A percentile compares a stretch with the other conserved stretches of the same genome.
Conservation (phyloP, 2,329 filamentous ascomycete species). For the Fusarium longipes region DNA sequence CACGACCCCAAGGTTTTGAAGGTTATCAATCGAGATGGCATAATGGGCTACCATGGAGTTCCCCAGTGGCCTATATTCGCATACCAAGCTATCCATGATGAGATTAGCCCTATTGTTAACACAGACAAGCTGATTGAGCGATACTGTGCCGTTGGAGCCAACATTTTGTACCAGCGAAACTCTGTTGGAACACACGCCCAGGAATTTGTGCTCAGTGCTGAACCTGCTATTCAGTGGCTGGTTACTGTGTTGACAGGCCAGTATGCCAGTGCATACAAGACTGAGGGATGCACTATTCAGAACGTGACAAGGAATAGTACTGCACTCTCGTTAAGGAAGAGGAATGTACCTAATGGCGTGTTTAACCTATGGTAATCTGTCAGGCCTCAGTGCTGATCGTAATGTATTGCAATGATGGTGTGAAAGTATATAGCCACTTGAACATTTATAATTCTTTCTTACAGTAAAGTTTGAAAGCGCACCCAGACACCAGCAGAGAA, state of each 20-base stretch:
- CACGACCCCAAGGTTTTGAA: slow-evolving; percentile 11
- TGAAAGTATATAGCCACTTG: not conserved
- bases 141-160: slow-evolving; percentile 37
- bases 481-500: too few species aligned
- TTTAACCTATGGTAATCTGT: slow-evolving; percentile 31
- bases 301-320: slow-evolving; percentile 39
- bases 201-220: slow-evolving; percentile 18
- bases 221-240: slow-evolving; percentile 32
- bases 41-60: slow-evolving; percentile 44
- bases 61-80: slow-evolving; percentile 41
- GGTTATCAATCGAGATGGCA: slow-evolving; percentile 35
- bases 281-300: slow-evolving; percentile 37
- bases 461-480: too few species aligned
- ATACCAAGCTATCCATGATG: slow-evolving; percentile 36
- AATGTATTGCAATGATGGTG: rapidly evolving
- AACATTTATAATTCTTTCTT: not conserved
- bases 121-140: slow-evolving; percentile 35
- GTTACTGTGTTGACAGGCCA: slow-evolving; percentile 21
- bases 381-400: too few species aligned
- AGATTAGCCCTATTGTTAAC: slow-evolving; percentile 33
- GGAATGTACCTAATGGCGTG: slow-evolving; percentile 10
- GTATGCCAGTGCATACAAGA: slow-evolving; percentile 20
- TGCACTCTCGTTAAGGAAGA: slow-evolving; percentile 13
- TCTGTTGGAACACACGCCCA: slow-evolving; percentile 26
- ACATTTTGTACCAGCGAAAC: slow-evolving; percentile 43